These are phyloP conservation scores for Petunia axillaris DNA, from an alignment of 257 asterid genomes.

Conservation along the genomic window DNA sequence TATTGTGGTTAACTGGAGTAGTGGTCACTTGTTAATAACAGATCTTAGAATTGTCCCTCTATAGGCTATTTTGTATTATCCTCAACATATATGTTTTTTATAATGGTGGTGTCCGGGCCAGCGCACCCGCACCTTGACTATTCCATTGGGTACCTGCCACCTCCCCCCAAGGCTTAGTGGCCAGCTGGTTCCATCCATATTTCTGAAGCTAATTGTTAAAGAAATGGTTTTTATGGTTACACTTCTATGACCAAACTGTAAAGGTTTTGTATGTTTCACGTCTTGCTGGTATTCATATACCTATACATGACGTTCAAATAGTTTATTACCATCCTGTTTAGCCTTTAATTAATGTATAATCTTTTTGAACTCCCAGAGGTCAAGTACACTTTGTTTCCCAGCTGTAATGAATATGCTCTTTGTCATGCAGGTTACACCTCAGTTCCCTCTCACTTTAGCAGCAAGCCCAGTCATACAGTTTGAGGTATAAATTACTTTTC, in stretches of 20 bases:
- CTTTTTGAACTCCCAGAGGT: neutral
- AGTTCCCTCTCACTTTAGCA: constrained; percentile 75
- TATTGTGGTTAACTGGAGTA: constrained; percentile 4
- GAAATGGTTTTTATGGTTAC: neutral
- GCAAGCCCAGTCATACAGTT: constrained; percentile 79
- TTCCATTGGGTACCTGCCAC: no score
- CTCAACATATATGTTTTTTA: neutral
- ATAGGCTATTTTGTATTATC: neutral
- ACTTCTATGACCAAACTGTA: neutral
- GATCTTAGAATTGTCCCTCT: neutral
- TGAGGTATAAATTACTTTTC: constrained; percentile 56
- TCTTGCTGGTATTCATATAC: neutral
- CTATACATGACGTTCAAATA: neutral
- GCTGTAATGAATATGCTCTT: constrained; percentile 34
- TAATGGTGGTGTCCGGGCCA: no score
- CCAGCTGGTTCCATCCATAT: neutral
- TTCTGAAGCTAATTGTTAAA: neutral
- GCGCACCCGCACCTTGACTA: no score
- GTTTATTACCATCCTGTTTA: neutral
- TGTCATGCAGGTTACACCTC: constrained; percentile 78
- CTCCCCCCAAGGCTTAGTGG: no score
- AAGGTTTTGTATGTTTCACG: constrained; percentile 2
- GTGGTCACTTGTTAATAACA: neutral
- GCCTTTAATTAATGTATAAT: neutral
- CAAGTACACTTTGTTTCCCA: neutral